Evolutionary conservation across 306 rosid species (phyloP).

Genomic region (Cucurbita moschata): DNA sequence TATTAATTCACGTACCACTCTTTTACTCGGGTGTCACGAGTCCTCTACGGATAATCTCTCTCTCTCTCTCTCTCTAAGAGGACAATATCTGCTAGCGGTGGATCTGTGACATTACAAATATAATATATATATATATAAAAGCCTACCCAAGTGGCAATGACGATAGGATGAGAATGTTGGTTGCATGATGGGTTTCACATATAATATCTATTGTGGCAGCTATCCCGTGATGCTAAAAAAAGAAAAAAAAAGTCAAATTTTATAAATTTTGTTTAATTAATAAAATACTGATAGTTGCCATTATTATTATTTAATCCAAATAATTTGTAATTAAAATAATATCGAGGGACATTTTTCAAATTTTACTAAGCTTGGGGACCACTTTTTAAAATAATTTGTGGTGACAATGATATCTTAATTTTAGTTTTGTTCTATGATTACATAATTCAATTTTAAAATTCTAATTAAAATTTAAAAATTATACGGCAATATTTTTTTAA

Average conservation of each 20-base stretch:
- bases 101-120: no score
- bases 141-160: not conserved
- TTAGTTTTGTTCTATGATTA: not conserved
- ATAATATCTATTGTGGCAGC: not conserved
- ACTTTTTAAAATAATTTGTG: not conserved
- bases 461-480: not conserved
- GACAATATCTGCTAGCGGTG: no score
- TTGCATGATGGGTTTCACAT: not conserved
- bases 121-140: no score
- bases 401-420: not conserved
- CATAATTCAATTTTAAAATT: not conserved
- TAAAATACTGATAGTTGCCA: not conserved
- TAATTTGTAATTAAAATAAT: not conserved
- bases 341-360: not conserved
- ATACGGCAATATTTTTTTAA: not conserved
- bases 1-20: no score
- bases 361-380: not conserved
- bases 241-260: not conserved
- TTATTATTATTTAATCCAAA: not conserved
- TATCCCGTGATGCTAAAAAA: not conserved
- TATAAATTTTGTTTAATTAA: not conserved
- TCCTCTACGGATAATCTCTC: no score
- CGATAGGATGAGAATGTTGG: not conserved
- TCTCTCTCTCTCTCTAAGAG: no score
- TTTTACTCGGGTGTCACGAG: no score